Conservation (phyloP, 208 protist genomes). For the Trichomonas vaginalis region DNA sequence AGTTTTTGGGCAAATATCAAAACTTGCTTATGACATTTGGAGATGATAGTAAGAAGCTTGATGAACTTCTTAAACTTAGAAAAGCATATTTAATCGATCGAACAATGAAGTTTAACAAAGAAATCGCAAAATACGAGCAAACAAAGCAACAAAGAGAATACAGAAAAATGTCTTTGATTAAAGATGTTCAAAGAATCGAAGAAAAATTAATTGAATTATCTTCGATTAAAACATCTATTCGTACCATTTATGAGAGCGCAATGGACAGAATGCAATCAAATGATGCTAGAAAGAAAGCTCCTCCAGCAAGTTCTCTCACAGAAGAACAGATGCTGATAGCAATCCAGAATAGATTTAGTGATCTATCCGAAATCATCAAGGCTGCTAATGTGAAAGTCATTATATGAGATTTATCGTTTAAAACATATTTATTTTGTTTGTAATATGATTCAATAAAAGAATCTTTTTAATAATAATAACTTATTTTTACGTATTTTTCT, state of each 20-base stretch:
- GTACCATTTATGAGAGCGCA: background rate
- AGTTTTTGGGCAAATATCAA: background rate
- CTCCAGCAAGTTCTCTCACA: background rate
- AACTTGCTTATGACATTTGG: background rate
- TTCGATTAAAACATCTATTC: constrained; percentile 7
- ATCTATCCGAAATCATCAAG: background rate
- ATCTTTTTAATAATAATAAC: no score
- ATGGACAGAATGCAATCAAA: background rate
- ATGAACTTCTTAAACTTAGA: background rate
- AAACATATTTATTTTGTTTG: no score
- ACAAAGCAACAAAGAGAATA: background rate
- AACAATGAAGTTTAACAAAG: constrained; percentile 8
- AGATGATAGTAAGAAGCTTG: background rate
- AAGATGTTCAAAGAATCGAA: constrained; percentile 1
- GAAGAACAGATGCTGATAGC: background rate
- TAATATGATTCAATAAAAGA: no score
- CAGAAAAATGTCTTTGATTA: background rate
- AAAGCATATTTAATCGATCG: background rate
- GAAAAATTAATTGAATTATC: background rate
- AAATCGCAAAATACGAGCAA: background rate
- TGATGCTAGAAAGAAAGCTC: background rate
- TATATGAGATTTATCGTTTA: background rate
- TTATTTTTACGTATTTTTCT: no score
- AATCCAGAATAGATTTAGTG: background rate
- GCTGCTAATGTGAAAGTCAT: background rate